Conservation (phyloP, 2,329 filamentous ascomycete genomes). For the Clarireedia sp. region DNA sequence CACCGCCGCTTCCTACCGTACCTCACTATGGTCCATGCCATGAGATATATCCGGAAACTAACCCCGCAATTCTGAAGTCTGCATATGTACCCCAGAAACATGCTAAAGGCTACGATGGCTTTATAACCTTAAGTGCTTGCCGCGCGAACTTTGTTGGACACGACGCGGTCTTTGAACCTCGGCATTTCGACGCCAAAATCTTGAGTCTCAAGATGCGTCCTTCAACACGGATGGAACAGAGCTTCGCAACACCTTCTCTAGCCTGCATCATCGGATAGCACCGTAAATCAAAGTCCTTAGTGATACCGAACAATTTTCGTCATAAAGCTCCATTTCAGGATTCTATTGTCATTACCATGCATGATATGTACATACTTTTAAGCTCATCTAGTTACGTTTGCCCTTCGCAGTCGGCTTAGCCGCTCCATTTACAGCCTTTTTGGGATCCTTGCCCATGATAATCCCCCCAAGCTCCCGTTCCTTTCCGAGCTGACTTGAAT, state of each 20-base stretch:
- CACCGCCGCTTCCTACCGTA: too few relatives aligned
- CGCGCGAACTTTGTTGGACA: background rate
- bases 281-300: background rate
- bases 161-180: background rate
- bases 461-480: slow-evolving; percentile 24
- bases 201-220: too few relatives aligned
- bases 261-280: background rate
- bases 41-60: background rate
- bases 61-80: background rate
- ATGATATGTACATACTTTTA: background rate
- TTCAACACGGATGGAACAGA: too few relatives aligned
- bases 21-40: too few relatives aligned
- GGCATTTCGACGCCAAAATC: background rate
- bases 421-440: slow-evolving; percentile 4
- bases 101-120: background rate
- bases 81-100: background rate
- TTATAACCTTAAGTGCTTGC: background rate
- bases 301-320: background rate
- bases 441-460: slow-evolving; percentile 12
- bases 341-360: slow-evolving; percentile 1
- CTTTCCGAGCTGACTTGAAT: slow-evolving; percentile 19
- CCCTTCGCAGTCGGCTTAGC: slow-evolving; percentile 9
- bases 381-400: slow-evolving; percentile 3
- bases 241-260: background rate
- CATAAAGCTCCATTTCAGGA: background rate